Evolutionary conservation across 257 asterid species (phyloP).

Genomic region (Voacanga thouarsii): DNA sequence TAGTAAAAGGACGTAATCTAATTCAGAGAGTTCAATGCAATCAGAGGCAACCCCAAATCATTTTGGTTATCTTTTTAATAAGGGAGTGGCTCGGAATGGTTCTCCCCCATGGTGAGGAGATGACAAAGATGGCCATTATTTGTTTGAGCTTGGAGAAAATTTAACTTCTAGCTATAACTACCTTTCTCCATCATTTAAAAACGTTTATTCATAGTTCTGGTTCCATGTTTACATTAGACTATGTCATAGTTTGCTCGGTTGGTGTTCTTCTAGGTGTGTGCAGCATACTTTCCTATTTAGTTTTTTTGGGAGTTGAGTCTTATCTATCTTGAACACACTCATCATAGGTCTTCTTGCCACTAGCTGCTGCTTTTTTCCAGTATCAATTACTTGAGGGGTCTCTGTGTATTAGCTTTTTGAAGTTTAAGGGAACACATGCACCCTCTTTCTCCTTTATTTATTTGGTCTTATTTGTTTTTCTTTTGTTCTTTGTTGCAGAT

Average conservation of each 20-base stretch:
- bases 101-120: conserved; percentile 91
- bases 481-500: no score
- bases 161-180: conserved; percentile 92
- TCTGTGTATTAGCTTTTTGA: no score
- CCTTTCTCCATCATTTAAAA: conserved; percentile 26
- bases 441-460: no score
- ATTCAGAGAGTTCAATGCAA: no score
- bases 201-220: conserved; percentile 13
- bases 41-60: conserved; percentile 50
- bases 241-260: no score
- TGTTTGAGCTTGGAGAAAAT: conserved; percentile 97
- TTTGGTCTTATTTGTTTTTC: no score
- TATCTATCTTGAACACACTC: no score
- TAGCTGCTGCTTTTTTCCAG: not conserved
- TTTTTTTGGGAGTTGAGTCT: not conserved
- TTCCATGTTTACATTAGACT: not conserved
- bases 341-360: no score
- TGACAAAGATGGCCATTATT: no score
- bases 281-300: not conserved
- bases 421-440: no score
- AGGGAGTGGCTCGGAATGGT: conserved; percentile 68
- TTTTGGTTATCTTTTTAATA: conserved; percentile 52
- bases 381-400: conserved; percentile 36
- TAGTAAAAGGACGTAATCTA: no score
- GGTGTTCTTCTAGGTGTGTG: no score